Base-by-base conservation (phyloP, 2,329 filamentous ascomycete genomes). In the Penicillium sp. region DNA sequence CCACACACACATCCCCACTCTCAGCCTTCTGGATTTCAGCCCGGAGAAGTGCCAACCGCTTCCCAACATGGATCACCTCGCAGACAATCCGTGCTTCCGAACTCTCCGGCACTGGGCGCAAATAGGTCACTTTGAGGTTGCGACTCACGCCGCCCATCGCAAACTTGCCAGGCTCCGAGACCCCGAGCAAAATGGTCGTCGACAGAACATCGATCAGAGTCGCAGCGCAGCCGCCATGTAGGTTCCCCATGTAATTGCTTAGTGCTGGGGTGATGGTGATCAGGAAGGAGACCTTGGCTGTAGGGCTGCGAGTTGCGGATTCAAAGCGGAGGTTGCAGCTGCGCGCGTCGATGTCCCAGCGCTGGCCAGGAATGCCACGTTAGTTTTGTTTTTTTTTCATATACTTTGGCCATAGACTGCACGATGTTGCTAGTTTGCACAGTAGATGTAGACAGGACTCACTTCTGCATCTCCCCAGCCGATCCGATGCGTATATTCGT, bases 161-260 rank as follows among this genome's bases (percentile, higher is more conserved):
- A 77, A 83, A 86, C 59, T 75, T 79, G 4, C 80, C 83, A 0
- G 77, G 77, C 15, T 67, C 68, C 30, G 75, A 74, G 36, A 83
- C 61, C 25, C 81, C 71, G 7, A 74, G 63, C 9, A 87, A 62
- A 3, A 79, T 70, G 13, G 79, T 60, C 3, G 78, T 79, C 0
- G 84, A 86, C 51, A 78, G 74, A 41, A 77, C 68, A 64, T 88
- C 85, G 50, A 87, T 82, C 3, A 88, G 64, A 0, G 82, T 82
- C 2, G 84, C 77, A 0, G 79, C 73, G 47, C 79, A 82, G 13
- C 93, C 93, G n/a, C 86, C 88, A 65, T 94, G 93, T 57, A 97
- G 71, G 64, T 95, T 97, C 27, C 90, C 91, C 57, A 96, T 68
- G 48, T 86, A 78, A 73, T 97, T 98, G 45, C 90, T 95, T 56